A percentile compares a stretch with the other conserved stretches of the same genome.
Evolutionary conservation across 495 filamentous ascomycete species (phyloP).

Genomic region (Oidiodendron maius): DNA sequence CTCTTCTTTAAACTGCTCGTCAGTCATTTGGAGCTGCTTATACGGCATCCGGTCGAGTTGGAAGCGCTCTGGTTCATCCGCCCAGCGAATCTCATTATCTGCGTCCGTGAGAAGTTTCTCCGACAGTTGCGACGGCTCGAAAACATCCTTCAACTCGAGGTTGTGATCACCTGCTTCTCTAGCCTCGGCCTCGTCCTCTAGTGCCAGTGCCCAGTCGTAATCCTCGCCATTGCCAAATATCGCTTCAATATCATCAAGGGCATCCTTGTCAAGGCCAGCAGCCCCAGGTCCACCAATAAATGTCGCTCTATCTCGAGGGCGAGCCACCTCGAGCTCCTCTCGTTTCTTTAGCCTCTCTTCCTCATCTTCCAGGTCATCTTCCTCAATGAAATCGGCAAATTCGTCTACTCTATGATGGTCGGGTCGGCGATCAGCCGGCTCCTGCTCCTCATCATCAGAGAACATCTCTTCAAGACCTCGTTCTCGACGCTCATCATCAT

Average conservation of each 20-base stretch:
- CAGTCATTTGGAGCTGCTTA: constrained; percentile 63
- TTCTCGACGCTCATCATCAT: constrained; percentile 49
- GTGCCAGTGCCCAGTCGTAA: constrained; percentile 85
- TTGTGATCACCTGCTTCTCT: constrained; percentile 58
- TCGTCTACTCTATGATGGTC: constrained; percentile 63
- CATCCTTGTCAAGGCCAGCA: constrained; percentile 80
- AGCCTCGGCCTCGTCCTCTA: constrained; percentile 75
- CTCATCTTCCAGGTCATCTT: constrained; percentile 87
- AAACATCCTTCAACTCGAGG: constrained; percentile 94
- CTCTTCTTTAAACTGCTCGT: constrained; percentile 83
- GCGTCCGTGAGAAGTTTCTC: constrained; percentile 94
- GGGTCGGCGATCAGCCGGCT: constrained; percentile 42
- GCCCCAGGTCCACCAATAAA: constrained; percentile 58
- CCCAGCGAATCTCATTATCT: constrained; percentile 80
- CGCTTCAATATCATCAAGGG: constrained; percentile 87
- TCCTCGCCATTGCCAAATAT: constrained; percentile 94
- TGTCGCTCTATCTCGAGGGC: constrained; percentile 60
- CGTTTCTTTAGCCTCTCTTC: constrained; percentile 66
- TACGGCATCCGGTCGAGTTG: constrained; percentile 88
- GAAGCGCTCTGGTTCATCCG: constrained; percentile 89
- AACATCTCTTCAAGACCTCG: constrained; percentile 86
- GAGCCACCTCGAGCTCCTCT: constrained; percentile 82
- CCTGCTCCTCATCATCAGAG: constrained; percentile 83
- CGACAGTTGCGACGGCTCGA: constrained; percentile 88
- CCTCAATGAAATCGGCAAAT: constrained; percentile 95